Conservation (phyloP, 2,329 filamentous ascomycete genomes). For the Verticillium zaregamsianum region DNA sequence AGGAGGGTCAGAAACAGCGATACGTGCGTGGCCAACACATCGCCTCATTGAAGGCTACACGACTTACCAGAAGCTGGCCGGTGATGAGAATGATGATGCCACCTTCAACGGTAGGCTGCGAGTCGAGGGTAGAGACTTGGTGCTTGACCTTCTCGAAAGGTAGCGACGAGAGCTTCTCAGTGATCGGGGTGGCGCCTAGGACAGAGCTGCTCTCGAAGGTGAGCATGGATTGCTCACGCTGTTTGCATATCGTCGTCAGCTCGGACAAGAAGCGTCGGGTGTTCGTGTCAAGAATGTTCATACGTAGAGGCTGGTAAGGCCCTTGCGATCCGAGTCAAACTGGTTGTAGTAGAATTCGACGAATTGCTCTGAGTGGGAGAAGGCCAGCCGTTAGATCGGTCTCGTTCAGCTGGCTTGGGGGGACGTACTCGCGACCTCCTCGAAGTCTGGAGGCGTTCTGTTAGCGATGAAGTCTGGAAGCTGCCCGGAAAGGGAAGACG, state of each 20-base stretch:
- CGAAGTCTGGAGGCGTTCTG: conserved; percentile 29
- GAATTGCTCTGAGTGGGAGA: conserved; percentile 66
- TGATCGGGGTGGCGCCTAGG: conserved; percentile 62
- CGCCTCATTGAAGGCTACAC: not conserved
- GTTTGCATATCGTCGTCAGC: not conserved
- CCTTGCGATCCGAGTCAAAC: conserved; percentile 70
- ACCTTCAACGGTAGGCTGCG: conserved; percentile 69
- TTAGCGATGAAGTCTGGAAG: not conserved
- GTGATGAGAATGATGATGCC: conserved; percentile 86
- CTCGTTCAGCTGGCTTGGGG: not conserved
- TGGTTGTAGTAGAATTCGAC: conserved; percentile 85
- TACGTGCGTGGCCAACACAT: not conserved
- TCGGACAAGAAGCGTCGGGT: not conserved
- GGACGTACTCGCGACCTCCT: conserved; percentile 44
- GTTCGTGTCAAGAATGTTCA: not conserved
- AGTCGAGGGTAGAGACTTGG: conserved; percentile 71
- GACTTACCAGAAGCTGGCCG: conserved; percentile 72
- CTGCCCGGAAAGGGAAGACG: not conserved
- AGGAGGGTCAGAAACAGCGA: not conserved
- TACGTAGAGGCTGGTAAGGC: conserved; percentile 76
- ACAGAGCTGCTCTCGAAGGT: conserved; percentile 77
- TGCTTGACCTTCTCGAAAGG: conserved; percentile 82
- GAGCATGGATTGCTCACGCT: conserved; percentile 85
- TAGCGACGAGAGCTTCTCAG: conserved; percentile 71
- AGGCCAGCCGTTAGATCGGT: not conserved